A percentile compares a stretch with the other conserved stretches of the same genome.
phyloP scores from a whole-genome alignment of 2,329 filamentous ascomycete species.

The Beauveria asiatica region DNA sequence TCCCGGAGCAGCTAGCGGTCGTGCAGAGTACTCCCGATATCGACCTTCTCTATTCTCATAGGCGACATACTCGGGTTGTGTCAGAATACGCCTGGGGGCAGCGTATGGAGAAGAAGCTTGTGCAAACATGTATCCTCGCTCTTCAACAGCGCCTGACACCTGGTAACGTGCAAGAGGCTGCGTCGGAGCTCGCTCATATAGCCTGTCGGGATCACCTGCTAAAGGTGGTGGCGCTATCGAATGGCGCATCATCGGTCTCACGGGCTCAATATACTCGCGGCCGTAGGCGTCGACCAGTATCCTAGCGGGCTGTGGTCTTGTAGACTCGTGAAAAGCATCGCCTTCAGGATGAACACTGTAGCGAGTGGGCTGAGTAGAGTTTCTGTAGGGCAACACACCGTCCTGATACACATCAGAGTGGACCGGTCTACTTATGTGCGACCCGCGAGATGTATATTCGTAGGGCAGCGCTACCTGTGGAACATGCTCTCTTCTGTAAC shows the following conservation, averaged over 20 bases:
- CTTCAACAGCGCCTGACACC: constrained; percentile 37
- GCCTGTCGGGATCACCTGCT: constrained; percentile 42
- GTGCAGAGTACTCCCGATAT: constrained; percentile 49
- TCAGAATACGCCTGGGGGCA: constrained; percentile 48
- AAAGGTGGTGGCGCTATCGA: constrained; percentile 42
- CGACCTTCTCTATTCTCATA: constrained; percentile 46
- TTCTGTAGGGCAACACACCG: constrained; percentile 34
- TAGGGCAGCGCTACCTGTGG: constrained; percentile 22
- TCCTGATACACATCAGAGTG: constrained; percentile 33
- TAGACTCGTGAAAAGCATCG: constrained; percentile 43
- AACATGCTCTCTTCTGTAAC: constrained; percentile 26
- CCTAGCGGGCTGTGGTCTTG: constrained; percentile 48
- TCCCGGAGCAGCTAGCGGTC: constrained; percentile 32
- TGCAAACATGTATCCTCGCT: constrained; percentile 42
- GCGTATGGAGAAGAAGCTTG: constrained; percentile 41
- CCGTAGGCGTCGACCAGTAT: constrained; percentile 79
- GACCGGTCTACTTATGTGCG: constrained; percentile 30
- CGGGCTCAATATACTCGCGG: constrained; percentile 62
- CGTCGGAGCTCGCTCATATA: constrained; percentile 57
- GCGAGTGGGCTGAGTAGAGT: constrained; percentile 33
- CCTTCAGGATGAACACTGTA: constrained; percentile 40
- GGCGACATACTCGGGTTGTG: constrained; percentile 50
- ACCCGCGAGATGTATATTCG: constrained; percentile 29
- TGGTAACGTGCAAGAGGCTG: constrained; percentile 44
- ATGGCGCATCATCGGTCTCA: constrained; percentile 37